phyloP scores from a whole-genome alignment of 805 yeast species.

The Metschnikowia santaceciliae region DNA sequence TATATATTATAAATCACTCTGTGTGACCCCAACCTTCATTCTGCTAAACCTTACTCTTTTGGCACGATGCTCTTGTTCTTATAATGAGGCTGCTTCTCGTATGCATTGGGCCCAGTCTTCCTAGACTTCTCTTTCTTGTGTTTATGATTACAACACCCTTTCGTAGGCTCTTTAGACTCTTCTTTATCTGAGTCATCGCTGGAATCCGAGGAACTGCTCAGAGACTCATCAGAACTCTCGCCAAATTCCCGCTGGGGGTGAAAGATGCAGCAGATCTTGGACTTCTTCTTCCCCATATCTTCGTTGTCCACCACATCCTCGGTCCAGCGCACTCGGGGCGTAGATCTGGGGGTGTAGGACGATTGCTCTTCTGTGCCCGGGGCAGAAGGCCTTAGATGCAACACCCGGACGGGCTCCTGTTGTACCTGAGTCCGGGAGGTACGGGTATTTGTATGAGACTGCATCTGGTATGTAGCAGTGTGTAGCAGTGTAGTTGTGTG shows the following conservation, averaged over 20 bases:
- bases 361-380: slow-evolving; percentile 7
- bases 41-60: not conserved
- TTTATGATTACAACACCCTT: slow-evolving; percentile 1
- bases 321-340: slow-evolving; percentile 72
- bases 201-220: slow-evolving; percentile 18
- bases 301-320: slow-evolving; percentile 90
- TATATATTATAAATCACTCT: not conserved
- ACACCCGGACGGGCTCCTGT: slow-evolving; percentile 3
- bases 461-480: not conserved
- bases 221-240: slow-evolving; percentile 30
- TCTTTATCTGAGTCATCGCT: slow-evolving; percentile 28
- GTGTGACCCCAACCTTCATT: not conserved
- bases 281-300: slow-evolving; percentile 78
- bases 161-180: not conserved
- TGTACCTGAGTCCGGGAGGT: not conserved
- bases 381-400: slow-evolving; percentile 17
- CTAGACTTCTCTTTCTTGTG: slow-evolving; percentile 22
- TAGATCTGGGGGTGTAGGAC: slow-evolving; percentile 20
- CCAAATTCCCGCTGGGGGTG: slow-evolving; percentile 69
- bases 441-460: not conserved
- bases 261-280: slow-evolving; percentile 86
- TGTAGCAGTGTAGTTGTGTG: not conserved
- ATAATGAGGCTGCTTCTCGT: slow-evolving; percentile 74
- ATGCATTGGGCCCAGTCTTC: slow-evolving; percentile 67
- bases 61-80: slow-evolving; percentile 16